These are phyloP conservation scores for Ogataea pini DNA, from an alignment of 805 yeast genomes.

Conservation along the genomic window DNA sequence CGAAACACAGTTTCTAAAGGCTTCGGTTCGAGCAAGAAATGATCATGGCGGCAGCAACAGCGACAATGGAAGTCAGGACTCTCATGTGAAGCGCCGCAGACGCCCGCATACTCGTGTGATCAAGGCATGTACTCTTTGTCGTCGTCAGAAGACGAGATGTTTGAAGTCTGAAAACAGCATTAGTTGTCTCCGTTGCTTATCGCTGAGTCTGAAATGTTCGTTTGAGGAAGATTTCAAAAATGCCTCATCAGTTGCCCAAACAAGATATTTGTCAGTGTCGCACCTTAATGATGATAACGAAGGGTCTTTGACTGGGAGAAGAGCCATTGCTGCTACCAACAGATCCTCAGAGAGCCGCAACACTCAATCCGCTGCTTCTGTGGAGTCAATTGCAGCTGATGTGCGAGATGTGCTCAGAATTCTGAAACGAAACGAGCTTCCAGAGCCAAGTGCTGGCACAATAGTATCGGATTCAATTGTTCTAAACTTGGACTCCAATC, in stretches of 20 bases:
- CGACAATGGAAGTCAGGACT: neutral
- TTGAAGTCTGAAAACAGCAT: conserved; percentile 50
- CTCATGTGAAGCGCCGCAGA: conserved; percentile 15
- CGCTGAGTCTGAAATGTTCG: conserved; percentile 53
- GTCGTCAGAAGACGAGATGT: conserved; percentile 50
- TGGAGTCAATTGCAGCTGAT: conserved; percentile 14
- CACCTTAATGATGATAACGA: neutral
- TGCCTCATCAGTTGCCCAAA: neutral
- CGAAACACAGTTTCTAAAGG: neutral
- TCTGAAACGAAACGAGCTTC: conserved; percentile 10
- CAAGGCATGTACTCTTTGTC: conserved; percentile 37
- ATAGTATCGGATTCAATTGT: neutral
- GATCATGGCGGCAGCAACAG: neutral
- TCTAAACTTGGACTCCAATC: conserved; percentile 16
- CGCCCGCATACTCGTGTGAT: conserved; percentile 27
- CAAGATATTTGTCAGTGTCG: neutral
- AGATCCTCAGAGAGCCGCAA: too few relatives aligned
- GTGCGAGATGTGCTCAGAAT: conserved; percentile 16
- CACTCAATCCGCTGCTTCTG: neutral
- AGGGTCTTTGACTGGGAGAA: neutral
- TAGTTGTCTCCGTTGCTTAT: conserved; percentile 60
- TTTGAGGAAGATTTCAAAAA: conserved; percentile 38
- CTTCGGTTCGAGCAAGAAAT: neutral
- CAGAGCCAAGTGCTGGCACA: conserved; percentile 9
- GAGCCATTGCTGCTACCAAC: too few relatives aligned